Evolutionary conservation across 164 flowering plant species (phyloP), one percentile per base, ranked within the genome.

Genomic region (Akebia trifoliata): DNA sequence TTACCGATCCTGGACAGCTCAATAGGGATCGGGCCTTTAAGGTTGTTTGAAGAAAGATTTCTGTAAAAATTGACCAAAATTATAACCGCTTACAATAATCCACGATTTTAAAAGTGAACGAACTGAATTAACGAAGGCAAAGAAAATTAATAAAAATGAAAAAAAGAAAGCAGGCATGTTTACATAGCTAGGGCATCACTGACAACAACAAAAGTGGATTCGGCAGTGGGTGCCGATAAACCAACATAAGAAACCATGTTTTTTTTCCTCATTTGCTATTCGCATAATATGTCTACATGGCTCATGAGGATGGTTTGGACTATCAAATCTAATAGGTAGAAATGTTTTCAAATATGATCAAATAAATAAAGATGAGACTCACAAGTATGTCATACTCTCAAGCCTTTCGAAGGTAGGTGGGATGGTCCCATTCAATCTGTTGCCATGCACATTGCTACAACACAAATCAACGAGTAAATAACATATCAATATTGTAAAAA

Each of bases 1-100:
- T 93, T 93, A 25, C 89, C 93, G 55, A 93, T 87, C 10, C 85
- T 77, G 28, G 96, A 83, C n/a, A 93, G 71, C 74, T 90, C 97
- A 46, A 93, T 65, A 29, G 99, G 99, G 47, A 93, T 87, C 21
- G 76, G 68, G 20, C 97, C 99, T 48, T 47, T 65, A 8, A 93
- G 72, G 56, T 70, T 64, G 59, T 77, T 69, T 35, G 88, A 80
- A 7, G 99, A 93, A 14, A 93, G 82, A 60, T 93, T 93, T 73
- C 99, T 93, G 70, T 1, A 26, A 7, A 61, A 18, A 30, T 32
- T 14, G 50, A 42, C 4, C 24, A 62, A 44, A 34, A 39, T 14
- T 3, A 7, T 24, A 28, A 12, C 4, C 8, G 40, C 21, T 25
- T 36, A 37, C 22, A n/a, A 37, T 11, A 4, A 15, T 12, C 12